Percentiles rank a stretch among this genome's conserved stretches.
Conservation (phyloP, 164 flowering plant genomes). For the Piper longum region DNA sequence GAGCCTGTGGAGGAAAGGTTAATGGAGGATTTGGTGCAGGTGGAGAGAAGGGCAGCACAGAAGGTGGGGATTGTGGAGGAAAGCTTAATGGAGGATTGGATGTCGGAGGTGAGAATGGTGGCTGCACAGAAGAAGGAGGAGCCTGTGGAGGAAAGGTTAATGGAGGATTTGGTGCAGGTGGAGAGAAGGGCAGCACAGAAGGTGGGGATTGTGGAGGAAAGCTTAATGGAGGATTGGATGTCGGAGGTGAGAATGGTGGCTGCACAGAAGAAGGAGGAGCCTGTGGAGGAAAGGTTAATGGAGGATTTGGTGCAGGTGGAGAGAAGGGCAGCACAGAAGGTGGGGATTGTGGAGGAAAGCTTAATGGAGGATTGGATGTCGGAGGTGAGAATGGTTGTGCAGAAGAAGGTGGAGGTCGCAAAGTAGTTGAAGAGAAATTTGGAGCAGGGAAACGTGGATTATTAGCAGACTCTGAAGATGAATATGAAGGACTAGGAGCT, state of each 20-base stretch:
- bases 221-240: constrained; percentile 17
- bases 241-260: constrained; percentile 20
- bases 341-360: constrained; percentile 18
- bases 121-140: constrained; percentile 27
- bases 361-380: constrained; percentile 19
- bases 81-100: constrained; percentile 15
- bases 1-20: constrained; percentile 19
- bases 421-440: constrained; percentile 29
- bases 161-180: constrained; percentile 25
- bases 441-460: constrained; percentile 34
- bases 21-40: constrained; percentile 24
- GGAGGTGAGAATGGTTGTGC: constrained; percentile 25
- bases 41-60: constrained; percentile 23
- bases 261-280: constrained; percentile 28
- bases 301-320: constrained; percentile 24
- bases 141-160: constrained; percentile 17
- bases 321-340: constrained; percentile 26
- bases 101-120: constrained; percentile 20
- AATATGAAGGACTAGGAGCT: constrained; percentile 12
- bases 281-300: constrained; percentile 16
- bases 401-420: constrained; percentile 18
- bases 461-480: constrained; percentile 27
- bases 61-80: constrained; percentile 24
- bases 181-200: constrained; percentile 21
- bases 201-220: constrained; percentile 24